A percentile compares a stretch with the other conserved stretches of the same genome.
Evolutionary conservation across 441 rosid genomes (phyloP).

Genomic region (Populus hybrid): DNA sequence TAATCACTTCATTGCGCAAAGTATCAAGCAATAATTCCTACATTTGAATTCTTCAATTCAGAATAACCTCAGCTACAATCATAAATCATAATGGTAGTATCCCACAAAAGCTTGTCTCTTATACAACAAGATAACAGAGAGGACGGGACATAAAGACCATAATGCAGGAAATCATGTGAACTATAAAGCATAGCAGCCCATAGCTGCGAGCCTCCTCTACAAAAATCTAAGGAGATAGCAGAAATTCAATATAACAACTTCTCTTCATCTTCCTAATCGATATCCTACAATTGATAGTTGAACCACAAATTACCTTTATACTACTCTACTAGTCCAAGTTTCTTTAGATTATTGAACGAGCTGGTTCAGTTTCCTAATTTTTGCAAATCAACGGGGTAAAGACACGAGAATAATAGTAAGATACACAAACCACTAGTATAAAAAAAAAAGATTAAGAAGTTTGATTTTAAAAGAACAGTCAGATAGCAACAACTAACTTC

Average conservation of each 20-base stretch:
- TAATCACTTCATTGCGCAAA: neutral
- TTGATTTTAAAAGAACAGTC: neutral
- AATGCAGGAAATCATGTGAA: neutral
- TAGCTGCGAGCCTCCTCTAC: neutral
- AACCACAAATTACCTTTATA: neutral
- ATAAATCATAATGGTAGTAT: neutral
- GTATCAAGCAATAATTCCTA: neutral
- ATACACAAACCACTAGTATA: conserved; percentile 2
- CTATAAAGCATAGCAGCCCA: neutral
- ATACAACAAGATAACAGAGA: neutral
- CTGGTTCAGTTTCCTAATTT: neutral
- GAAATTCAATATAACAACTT: neutral
- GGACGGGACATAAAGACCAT: neutral
- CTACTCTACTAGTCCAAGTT: neutral
- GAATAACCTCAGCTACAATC: neutral
- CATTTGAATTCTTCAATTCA: neutral
- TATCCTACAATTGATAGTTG: neutral
- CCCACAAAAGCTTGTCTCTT: neutral
- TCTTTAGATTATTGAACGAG: neutral
- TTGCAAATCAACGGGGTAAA: neutral
- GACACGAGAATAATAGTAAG: neutral
- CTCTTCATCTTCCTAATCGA: neutral
- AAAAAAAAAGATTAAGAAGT: neutral
- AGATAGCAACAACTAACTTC: neutral
- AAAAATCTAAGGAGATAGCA: neutral